Evolutionary conservation across 2,329 filamentous ascomycete genomes (phyloP).

Genomic region (Calonectria naviculata): DNA sequence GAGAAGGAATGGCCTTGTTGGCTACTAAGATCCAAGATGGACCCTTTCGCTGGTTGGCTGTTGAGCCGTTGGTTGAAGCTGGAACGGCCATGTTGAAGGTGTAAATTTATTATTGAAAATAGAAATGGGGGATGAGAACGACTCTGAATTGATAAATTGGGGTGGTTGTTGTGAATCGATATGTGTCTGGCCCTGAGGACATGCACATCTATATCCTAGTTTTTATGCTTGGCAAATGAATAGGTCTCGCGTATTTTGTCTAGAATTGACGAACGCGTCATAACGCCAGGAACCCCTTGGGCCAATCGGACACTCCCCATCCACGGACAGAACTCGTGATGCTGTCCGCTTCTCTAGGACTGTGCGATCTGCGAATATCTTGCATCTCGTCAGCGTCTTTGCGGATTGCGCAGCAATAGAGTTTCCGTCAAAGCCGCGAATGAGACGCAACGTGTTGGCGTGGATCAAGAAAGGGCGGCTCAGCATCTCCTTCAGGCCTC

Average conservation of each 20-base stretch:
- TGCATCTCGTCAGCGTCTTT: neutral
- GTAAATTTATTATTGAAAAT: neutral
- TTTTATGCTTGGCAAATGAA: neutral
- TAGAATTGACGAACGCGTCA: neutral
- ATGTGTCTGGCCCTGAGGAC: too few relatives aligned
- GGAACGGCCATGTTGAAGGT: neutral
- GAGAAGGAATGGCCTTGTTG: neutral
- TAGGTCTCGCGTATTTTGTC: neutral
- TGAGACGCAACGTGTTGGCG: neutral
- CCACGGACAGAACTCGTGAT: neutral
- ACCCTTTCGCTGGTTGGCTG: neutral
- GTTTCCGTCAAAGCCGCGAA: neutral
- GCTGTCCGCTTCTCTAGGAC: neutral
- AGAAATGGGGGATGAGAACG: neutral
- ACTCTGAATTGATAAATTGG: neutral
- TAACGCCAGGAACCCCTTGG: neutral
- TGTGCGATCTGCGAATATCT: neutral
- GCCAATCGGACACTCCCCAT: neutral
- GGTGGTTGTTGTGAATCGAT: neutral
- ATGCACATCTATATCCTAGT: neutral
- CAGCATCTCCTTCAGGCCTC: too few relatives aligned
- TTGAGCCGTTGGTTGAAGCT: neutral
- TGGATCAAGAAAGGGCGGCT: neutral
- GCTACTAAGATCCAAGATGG: neutral
- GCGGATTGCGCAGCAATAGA: neutral